These are phyloP conservation scores for Mucor irregularis DNA, from an alignment of 371 early-diverging fungal species.

Conservation along the genomic window DNA sequence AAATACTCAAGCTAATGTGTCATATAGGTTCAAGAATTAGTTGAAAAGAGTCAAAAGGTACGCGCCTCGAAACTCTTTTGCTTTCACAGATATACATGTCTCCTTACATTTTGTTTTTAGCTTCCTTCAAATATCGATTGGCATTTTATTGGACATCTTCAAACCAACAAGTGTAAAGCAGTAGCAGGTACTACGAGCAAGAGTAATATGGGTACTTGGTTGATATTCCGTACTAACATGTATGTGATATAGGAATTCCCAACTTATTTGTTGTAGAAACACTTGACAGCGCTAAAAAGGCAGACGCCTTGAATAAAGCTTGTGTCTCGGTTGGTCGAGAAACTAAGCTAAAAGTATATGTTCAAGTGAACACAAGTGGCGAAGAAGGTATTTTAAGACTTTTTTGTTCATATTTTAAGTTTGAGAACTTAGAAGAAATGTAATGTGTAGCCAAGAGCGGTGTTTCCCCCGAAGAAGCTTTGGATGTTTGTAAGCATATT, in stretches of 20 bases:
- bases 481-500: slow-evolving; percentile 64
- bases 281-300: slow-evolving; percentile 82
- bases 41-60: slow-evolving; percentile 84
- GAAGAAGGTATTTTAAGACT: slow-evolving; percentile 82
- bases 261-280: slow-evolving; percentile 92
- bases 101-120: too few relatives aligned
- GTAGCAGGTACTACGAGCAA: slow-evolving; percentile 56
- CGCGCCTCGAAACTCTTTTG: too few relatives aligned
- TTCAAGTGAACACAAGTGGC: slow-evolving; percentile 94
- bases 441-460: slow-evolving; percentile 87
- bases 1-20: not conserved
- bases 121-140: slow-evolving; percentile 81
- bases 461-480: slow-evolving; percentile 50
- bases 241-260: slow-evolving; percentile 61
- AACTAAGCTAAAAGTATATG: slow-evolving; percentile 73
- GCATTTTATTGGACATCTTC: slow-evolving; percentile 96
- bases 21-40: slow-evolving; percentile 86
- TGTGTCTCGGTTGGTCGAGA: slow-evolving; percentile 48
- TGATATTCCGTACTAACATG: not conserved
- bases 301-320: slow-evolving; percentile 78
- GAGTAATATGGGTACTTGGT: not conserved
- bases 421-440: too few relatives aligned
- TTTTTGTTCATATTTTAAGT: too few relatives aligned
- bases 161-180: slow-evolving; percentile 93
- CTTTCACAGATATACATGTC: too few relatives aligned